Percentiles rank a stretch among this genome's conserved stretches.
Conservation (phyloP, 352 stramenopile species). For the Sclerospora graminicola region DNA sequence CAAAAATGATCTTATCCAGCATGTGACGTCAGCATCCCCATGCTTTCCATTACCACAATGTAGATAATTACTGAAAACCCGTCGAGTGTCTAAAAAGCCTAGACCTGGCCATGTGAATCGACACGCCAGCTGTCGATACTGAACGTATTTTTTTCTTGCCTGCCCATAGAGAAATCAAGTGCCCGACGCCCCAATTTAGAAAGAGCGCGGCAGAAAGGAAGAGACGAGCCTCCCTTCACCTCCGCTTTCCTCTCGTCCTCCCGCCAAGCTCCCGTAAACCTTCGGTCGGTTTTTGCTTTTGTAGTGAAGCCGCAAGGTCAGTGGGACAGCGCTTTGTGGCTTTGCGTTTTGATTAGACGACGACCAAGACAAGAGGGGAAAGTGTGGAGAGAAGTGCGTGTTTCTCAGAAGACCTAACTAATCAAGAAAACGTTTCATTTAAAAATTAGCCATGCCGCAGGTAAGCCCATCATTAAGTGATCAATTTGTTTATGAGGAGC, state of each 20-base stretch:
- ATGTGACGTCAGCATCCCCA: too few species aligned
- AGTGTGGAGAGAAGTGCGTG: neutral
- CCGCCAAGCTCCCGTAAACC: constrained; percentile 2
- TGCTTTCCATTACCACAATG: too few species aligned
- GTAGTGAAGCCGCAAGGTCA: constrained; percentile 5
- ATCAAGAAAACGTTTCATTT: constrained; percentile 1
- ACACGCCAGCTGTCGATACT: constrained; percentile 8
- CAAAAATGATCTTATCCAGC: too few species aligned
- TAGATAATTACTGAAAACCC: too few species aligned
- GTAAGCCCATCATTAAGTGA: constrained; percentile 11
- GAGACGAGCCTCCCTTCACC: constrained; percentile 11
- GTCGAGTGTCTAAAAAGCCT: too few species aligned
- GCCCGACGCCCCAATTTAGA: constrained; percentile 11
- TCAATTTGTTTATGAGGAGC: constrained; percentile 1
- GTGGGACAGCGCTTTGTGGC: constrained; percentile 8
- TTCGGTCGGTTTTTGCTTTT: neutral
- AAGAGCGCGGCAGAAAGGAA: constrained; percentile 8
- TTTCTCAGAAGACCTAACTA: neutral
- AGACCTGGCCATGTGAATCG: constrained; percentile 7
- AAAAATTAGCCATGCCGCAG: constrained; percentile 26
- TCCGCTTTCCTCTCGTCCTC: constrained; percentile 1
- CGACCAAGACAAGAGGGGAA: neutral
- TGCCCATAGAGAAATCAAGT: constrained; percentile 20
- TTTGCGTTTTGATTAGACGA: constrained; percentile 12
- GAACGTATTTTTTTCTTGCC: constrained; percentile 24